Percentiles rank a stretch among this genome's conserved stretches.
phyloP scores from a whole-genome alignment of 176 grass and related monocot genomes.

The Saccharum officinarum region DNA sequence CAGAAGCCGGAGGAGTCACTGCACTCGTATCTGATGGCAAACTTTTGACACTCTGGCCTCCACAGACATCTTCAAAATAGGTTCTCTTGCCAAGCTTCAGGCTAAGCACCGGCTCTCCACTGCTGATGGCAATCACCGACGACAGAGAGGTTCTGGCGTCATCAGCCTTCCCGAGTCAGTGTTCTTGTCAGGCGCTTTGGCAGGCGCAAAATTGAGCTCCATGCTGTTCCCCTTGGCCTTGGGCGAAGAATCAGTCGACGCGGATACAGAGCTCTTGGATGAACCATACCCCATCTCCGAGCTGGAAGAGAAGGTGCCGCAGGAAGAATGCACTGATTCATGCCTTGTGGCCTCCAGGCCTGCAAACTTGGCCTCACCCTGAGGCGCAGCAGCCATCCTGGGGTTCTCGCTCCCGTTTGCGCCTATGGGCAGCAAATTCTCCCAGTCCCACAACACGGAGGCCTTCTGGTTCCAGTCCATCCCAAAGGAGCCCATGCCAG shows the following conservation, averaged over 20 bases:
- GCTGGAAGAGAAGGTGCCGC: conserved; percentile 49
- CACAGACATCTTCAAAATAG: conserved; percentile 61
- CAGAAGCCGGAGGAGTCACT: conserved; percentile 9
- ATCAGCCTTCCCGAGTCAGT: conserved; percentile 15
- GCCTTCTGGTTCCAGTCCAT: conserved; percentile 67
- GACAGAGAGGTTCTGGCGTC: conserved; percentile 35
- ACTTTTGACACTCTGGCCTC: conserved; percentile 40
- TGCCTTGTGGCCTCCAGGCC: conserved; percentile 27
- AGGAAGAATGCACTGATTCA: conserved; percentile 30
- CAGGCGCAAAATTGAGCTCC: conserved; percentile 46
- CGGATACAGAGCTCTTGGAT: conserved; percentile 51
- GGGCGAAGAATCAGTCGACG: conserved; percentile 46
- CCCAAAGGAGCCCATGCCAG: conserved; percentile 46
- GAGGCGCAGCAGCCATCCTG: conserved; percentile 29
- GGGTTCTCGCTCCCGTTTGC: conserved; percentile 13
- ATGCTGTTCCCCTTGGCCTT: conserved; percentile 29
- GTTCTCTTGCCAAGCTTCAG: conserved; percentile 73
- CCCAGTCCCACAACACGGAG: conserved; percentile 55
- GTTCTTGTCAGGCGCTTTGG: conserved; percentile 23
- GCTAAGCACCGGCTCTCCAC: conserved; percentile 47
- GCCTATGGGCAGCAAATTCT: conserved; percentile 4
- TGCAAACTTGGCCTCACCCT: conserved; percentile 25
- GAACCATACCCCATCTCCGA: conserved; percentile 52
- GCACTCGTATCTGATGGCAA: conserved; percentile 14
- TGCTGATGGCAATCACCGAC: conserved; percentile 25